These are phyloP conservation scores for Cyberlindnera meyerae DNA, from an alignment of 805 yeast genomes.

Conservation along the genomic window DNA sequence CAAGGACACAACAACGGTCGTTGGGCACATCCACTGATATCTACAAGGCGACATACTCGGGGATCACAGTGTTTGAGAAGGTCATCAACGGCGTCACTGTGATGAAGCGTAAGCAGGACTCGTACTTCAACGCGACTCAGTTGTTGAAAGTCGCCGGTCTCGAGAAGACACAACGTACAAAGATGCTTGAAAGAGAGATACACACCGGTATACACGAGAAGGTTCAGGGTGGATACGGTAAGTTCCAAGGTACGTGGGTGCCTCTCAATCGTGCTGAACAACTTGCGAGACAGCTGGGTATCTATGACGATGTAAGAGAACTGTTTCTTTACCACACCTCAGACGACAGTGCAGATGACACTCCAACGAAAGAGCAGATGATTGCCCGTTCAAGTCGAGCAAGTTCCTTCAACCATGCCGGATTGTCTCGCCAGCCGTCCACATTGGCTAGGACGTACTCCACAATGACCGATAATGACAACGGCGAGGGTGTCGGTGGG, in stretches of 20 bases:
- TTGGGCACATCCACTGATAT: slow-evolving; percentile 24
- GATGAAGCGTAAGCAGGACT: slow-evolving; percentile 71
- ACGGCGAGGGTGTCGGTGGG: slow-evolving; percentile 13
- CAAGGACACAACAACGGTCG: too few species aligned
- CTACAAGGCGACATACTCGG: slow-evolving; percentile 73
- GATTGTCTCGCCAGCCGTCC: slow-evolving; percentile 23
- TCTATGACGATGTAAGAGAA: slow-evolving; percentile 58
- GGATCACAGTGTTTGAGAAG: slow-evolving; percentile 80
- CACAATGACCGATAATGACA: slow-evolving; percentile 31
- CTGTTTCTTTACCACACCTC: slow-evolving; percentile 48
- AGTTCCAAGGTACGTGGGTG: slow-evolving; percentile 86
- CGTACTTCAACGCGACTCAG: slow-evolving; percentile 83
- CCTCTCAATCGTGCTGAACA: slow-evolving; percentile 63
- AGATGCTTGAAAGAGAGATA: slow-evolving; percentile 68
- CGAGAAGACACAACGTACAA: slow-evolving; percentile 73
- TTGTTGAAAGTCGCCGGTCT: slow-evolving; percentile 71
- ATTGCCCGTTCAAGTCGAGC: slow-evolving; percentile 26
- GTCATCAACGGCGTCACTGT: slow-evolving; percentile 63
- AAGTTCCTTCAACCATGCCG: slow-evolving; percentile 7
- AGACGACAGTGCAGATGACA: slow-evolving; percentile 30
- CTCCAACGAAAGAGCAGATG: slow-evolving; percentile 47
- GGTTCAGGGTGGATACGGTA: slow-evolving; percentile 80
- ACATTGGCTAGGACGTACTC: slow-evolving; percentile 25
- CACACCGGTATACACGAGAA: slow-evolving; percentile 67
- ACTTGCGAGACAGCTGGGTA: slow-evolving; percentile 52